Evolutionary conservation across 768 basidiomycete genomes (phyloP), one percentile per base, ranked within the genome.

Genomic region (Termitomyces sp.): DNA sequence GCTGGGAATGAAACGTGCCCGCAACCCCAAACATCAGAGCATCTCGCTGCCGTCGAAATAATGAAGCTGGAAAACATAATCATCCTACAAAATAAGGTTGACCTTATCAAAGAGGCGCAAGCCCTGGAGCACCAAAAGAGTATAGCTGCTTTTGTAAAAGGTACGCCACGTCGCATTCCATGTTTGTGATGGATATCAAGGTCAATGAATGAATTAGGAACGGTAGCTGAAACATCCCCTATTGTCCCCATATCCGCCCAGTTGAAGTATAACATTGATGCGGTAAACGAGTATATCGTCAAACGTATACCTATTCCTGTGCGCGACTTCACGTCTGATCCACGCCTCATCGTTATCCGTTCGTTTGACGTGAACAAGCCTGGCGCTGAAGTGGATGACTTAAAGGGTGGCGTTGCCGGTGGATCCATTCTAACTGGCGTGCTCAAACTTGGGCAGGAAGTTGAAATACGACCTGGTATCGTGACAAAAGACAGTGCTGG

Each of bases 351-450:
- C 70, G 95, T 98, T 71, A 99, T 99, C 73, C 93, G 96, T 64
- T 97, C 95, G 20, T 99, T 98, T 76, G 97, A 99, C 72, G 96
- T 99, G 72, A 99, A 99, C 83, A 98, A 97, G 74, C 97, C 97
- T 12, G 97, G 96, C 70, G 87, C 95, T 4, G 94, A 95, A 69
- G 95, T 98, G 4, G 90, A 96, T 65, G 97, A 99, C 45, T 82
- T 98, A 60, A 96, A 98, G 76, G 96, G 96, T 59, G 97, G 97
- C 68, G 97, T 98, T 41, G 97, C 97, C 18, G 97, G 97, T 72
- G 96, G 97, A 20, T 94, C 91, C 12, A 96, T 98, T 69, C 81
- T 99, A 62, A 91, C 86, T 5, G 96, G 97, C 67, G 89, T 97
- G 24, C 84, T 99, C 60, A 83, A 81, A 59, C 80, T 98, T 48